Conservation (phyloP, 208 protist species). For the Naegleria fowleri region DNA sequence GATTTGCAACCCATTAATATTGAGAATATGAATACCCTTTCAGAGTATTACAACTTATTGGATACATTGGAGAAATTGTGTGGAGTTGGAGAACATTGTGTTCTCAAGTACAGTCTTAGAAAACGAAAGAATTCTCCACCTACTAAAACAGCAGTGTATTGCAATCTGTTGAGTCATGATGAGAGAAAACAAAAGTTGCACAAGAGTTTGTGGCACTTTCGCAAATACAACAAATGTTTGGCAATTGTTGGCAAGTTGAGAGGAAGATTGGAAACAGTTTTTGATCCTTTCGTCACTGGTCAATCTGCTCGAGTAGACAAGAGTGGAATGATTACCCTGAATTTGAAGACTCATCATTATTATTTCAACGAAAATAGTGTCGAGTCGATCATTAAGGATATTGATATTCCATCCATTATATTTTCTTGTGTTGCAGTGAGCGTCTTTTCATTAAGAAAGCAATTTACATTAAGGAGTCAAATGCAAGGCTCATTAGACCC, state of each 20-base stretch:
- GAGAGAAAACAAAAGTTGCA: not conserved
- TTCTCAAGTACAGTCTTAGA: not conserved
- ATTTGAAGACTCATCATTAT: not conserved
- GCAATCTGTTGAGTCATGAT: not conserved
- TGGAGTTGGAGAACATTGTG: not conserved
- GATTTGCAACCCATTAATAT: not conserved
- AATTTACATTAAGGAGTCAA: not conserved
- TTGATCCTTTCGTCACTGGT: not conserved
- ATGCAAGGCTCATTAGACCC: not conserved
- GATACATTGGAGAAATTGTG: not conserved
- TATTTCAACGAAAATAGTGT: not conserved
- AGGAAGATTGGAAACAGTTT: not conserved
- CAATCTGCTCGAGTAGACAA: not conserved
- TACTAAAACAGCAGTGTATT: not conserved
- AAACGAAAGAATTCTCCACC: not conserved
- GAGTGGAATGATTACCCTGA: not conserved
- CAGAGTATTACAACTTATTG: not conserved
- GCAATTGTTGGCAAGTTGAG: not conserved
- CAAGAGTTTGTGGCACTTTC: not conserved
- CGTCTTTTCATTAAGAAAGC: not conserved
- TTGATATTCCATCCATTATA: not conserved
- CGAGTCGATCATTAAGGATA: not conserved
- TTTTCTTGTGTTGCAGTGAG: not conserved
- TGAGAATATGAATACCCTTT: not conserved
- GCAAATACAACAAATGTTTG: not conserved